A percentile compares a stretch with the other conserved stretches of the same genome.
phyloP scores from a whole-genome alignment of 148 eudicot species.

The Vaccinium vitisidaea region DNA sequence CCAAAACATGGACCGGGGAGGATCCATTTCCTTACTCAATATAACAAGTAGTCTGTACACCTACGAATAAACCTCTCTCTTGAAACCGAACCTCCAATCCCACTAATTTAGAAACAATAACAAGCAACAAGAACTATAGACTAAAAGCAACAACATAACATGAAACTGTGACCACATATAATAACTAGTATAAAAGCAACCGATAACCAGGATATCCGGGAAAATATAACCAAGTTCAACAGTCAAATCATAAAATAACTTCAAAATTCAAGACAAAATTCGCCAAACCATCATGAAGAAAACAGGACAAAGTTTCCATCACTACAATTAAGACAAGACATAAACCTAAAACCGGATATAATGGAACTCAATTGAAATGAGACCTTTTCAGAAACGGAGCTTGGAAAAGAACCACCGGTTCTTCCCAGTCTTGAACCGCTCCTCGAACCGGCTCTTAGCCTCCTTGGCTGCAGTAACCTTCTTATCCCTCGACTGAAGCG shows the following conservation, averaged over 20 bases:
- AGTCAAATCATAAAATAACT: neutral
- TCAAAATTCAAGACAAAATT: neutral
- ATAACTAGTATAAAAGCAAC: too few relatives aligned
- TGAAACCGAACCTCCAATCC: neutral
- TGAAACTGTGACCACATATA: too few relatives aligned
- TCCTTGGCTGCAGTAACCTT: conserved; percentile 41
- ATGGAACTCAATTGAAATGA: too few relatives aligned
- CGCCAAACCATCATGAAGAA: neutral
- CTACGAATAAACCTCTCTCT: neutral
- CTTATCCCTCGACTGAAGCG: conserved; percentile 34
- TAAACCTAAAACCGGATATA: neutral
- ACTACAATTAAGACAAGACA: neutral
- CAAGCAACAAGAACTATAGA: neutral
- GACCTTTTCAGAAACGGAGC: conserved; percentile 26
- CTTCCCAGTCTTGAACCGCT: conserved; percentile 43
- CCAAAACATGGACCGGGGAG: too few relatives aligned
- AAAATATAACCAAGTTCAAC: neutral
- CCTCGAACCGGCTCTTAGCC: conserved; percentile 33
- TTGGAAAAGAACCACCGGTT: conserved; percentile 47
- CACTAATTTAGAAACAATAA: neutral
- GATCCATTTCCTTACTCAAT: neutral
- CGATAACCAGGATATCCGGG: neutral
- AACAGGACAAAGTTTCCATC: neutral
- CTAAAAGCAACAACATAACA: neutral
- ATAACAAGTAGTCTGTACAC: neutral